These are phyloP conservation scores for Hysterium pulicare DNA, from an alignment of 2,329 filamentous ascomycete species.

Conservation along the genomic window DNA sequence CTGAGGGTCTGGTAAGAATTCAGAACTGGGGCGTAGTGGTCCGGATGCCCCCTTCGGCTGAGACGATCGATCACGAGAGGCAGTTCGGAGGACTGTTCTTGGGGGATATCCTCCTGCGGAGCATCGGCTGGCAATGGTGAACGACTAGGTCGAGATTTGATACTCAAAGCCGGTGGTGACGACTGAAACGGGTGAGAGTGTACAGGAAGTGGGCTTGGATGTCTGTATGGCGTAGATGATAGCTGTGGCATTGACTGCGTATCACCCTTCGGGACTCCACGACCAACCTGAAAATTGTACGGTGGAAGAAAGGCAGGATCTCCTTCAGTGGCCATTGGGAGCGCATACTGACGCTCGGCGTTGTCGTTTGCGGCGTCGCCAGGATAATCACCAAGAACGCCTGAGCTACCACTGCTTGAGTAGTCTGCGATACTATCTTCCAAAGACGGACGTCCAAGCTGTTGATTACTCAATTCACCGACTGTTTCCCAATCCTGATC, in stretches of 20 bases:
- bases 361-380: not conserved
- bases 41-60: too few species aligned
- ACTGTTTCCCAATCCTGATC: conserved; percentile 36
- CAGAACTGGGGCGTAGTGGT: conserved; percentile 16
- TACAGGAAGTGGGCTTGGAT: conserved; percentile 20
- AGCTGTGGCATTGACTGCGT: not conserved
- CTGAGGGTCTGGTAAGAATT: conserved; percentile 22
- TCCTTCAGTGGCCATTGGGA: not conserved
- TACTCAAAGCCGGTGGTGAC: conserved; percentile 22
- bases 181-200: conserved; percentile 27
- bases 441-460: conserved; percentile 12
- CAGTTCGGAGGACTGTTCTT: not conserved
- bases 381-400: not conserved
- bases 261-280: conserved; percentile 5
- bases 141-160: conserved; percentile 8
- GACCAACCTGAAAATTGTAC: conserved; percentile 7
- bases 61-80: too few species aligned
- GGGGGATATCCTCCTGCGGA: not conserved
- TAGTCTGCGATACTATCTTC: conserved; percentile 33
- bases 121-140: conserved; percentile 2
- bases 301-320: not conserved
- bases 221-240: conserved; percentile 14
- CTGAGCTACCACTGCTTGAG: not conserved
- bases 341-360: not conserved
- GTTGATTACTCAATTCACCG: conserved; percentile 14